Conservation (phyloP, 2,329 filamentous ascomycete genomes). For the Aspergillus cejpii region DNA sequence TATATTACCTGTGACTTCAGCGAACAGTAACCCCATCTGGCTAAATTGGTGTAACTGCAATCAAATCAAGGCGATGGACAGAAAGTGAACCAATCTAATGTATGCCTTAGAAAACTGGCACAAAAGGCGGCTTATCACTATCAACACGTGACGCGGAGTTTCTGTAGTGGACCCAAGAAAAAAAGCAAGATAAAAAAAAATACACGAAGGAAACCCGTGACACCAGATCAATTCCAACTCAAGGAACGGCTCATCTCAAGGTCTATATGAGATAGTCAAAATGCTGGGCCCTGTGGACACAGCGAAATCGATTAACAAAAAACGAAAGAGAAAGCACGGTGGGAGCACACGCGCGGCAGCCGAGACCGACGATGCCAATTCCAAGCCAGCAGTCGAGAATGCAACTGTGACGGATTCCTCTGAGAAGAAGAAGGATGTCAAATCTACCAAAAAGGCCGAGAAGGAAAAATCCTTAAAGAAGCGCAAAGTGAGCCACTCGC, state of each 20-base stretch:
- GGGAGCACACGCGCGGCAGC: constrained; percentile 18
- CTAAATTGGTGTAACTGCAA: no score
- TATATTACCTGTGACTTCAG: no score
- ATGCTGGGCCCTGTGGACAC: constrained; percentile 36
- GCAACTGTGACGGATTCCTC: constrained; percentile 16
- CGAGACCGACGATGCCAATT: constrained; percentile 23
- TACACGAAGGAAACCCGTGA: constrained; percentile 6
- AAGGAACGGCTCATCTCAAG: constrained; percentile 6
- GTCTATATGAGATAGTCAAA: constrained; percentile 14
- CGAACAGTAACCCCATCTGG: no score
- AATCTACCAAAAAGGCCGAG: constrained; percentile 17
- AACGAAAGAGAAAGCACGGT: constrained; percentile 43
- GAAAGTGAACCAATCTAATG: no score
- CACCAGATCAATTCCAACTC: constrained; percentile 2
- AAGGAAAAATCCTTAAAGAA: constrained; percentile 32
- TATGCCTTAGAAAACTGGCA: constrained; percentile 14
- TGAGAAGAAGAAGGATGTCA: constrained; percentile 15
- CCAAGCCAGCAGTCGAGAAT: constrained; percentile 22
- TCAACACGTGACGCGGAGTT: constrained; percentile 31
- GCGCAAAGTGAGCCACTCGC: constrained; percentile 33
- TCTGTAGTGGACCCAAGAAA: constrained; percentile 11
- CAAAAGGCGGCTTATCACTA: constrained; percentile 11
- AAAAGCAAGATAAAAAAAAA: constrained; percentile 22
- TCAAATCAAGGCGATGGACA: no score
- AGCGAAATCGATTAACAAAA: constrained; percentile 37